These are phyloP conservation scores for Licmophora abbreviata DNA, from an alignment of 108 stramenopile species.

Conservation along the genomic window DNA sequence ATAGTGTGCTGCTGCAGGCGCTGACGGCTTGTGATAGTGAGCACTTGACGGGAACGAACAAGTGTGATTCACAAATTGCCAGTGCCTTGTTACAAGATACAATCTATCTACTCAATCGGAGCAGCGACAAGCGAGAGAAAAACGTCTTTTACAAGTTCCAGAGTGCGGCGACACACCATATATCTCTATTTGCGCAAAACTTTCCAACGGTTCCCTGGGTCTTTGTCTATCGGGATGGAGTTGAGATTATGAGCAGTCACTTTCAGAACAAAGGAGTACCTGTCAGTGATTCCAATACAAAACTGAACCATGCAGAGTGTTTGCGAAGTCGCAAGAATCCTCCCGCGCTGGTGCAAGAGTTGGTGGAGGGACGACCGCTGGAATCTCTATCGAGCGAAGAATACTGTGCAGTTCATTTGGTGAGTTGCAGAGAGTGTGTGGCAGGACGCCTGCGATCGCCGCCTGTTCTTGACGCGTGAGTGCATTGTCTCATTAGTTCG, in stretches of 20 bases:
- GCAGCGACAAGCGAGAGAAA: constrained; percentile 20
- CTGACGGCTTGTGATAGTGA: constrained; percentile 50
- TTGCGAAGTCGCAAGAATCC: constrained; percentile 15
- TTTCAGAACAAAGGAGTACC: constrained; percentile 20
- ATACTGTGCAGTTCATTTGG: constrained; percentile 78
- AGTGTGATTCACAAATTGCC: constrained; percentile 28
- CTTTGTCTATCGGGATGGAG: constrained; percentile 87
- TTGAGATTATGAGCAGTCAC: constrained; percentile 85
- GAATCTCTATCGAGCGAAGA: constrained; percentile 39
- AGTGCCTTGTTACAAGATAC: constrained; percentile 53
- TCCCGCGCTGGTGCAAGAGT: constrained; percentile 13
- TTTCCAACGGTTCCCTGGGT: constrained; percentile 83
- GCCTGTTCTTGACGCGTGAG: no score
- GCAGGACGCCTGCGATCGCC: no score
- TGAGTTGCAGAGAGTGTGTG: no score
- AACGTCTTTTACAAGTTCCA: constrained; percentile 94
- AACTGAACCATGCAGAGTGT: constrained; percentile 14
- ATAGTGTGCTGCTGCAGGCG: constrained; percentile 45
- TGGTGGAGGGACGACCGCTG: constrained; percentile 23
- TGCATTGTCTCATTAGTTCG: constrained; percentile 8
- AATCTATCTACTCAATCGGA: constrained; percentile 65
- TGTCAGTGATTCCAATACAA: no score
- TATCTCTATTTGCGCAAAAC: constrained; percentile 54
- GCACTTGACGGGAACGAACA: background rate
- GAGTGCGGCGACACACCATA: constrained; percentile 45